Conservation (phyloP, 768 basidiomycete genomes). For the Mycena crocata region DNA sequence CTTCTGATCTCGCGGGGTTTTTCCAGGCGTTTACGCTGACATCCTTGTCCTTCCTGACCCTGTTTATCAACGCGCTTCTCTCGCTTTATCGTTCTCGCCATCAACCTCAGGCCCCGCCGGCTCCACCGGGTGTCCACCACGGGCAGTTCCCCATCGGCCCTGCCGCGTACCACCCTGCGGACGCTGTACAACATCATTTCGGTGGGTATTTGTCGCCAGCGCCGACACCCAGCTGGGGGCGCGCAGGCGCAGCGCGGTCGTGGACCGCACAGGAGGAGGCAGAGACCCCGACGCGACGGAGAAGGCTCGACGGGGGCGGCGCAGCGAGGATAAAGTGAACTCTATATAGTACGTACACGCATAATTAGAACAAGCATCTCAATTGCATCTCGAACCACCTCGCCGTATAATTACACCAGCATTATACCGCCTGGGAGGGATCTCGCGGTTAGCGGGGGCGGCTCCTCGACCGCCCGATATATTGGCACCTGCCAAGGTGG, state of each 20-base stretch:
- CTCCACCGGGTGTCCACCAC: constrained; percentile 18
- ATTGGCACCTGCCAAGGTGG: constrained; percentile 6
- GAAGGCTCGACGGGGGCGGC: constrained; percentile 67
- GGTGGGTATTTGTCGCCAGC: constrained; percentile 63
- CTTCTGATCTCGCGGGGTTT: constrained; percentile 26
- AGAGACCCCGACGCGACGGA: constrained; percentile 60
- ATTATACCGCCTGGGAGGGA: neutral
- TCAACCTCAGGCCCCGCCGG: constrained; percentile 49
- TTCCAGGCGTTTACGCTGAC: constrained; percentile 77
- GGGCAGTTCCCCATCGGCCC: constrained; percentile 45
- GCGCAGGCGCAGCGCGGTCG: constrained; percentile 44
- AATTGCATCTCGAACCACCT: constrained; percentile 1
- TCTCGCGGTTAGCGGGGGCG: constrained; percentile 23
- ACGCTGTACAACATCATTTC: constrained; percentile 58
- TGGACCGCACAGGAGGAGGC: constrained; percentile 52
- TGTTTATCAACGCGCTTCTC: constrained; percentile 85
- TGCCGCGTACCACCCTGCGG: constrained; percentile 45
- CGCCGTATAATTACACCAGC: neutral
- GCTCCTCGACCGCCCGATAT: constrained; percentile 4
- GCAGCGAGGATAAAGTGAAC: constrained; percentile 66
- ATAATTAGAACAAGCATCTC: constrained; percentile 18
- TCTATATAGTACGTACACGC: neutral
- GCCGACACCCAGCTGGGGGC: constrained; percentile 60
- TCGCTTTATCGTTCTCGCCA: constrained; percentile 81
- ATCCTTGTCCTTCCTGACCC: constrained; percentile 79